Evolutionary conservation across 2,329 filamentous ascomycete species (phyloP).

Genomic region (Tympanopsis confertula): DNA sequence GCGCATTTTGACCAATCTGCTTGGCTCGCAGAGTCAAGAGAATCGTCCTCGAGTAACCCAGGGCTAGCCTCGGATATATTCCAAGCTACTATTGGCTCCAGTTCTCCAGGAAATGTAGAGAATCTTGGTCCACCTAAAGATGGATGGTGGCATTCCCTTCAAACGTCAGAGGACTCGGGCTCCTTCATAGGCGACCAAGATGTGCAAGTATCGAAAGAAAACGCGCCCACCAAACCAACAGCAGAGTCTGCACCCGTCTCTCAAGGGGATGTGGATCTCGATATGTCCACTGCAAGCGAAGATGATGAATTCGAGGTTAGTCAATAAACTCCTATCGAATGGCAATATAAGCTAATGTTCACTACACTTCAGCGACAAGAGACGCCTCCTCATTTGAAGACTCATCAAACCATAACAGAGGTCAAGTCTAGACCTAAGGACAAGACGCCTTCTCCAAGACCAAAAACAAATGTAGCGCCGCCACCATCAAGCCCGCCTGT

Average conservation of each 20-base stretch:
- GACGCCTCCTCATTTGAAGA: background rate
- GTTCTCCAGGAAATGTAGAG: background rate
- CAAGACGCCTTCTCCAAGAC: too few species aligned
- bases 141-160: background rate
- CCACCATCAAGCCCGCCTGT: too few species aligned
- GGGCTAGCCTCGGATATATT: background rate
- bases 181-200: too few species aligned
- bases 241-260: background rate
- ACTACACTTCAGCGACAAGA: background rate
- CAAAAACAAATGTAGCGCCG: too few species aligned
- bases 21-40: background rate
- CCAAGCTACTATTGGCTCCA: background rate
- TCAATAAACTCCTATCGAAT: background rate
- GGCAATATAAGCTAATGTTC: background rate
- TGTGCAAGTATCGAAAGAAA: background rate
- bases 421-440: too few species aligned
- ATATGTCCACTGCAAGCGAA: background rate
- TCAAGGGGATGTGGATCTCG: background rate
- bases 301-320: slow-evolving; percentile 1
- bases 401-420: too few species aligned
- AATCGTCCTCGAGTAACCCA: background rate
- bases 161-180: too few species aligned
- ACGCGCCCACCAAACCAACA: background rate
- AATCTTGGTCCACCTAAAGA: background rate
- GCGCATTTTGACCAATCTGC: background rate